Percentiles rank a stretch among this genome's conserved stretches.
These are phyloP conservation scores for Candida qinlingensis DNA, from an alignment of 805 yeast genomes.

Conservation along the genomic window DNA sequence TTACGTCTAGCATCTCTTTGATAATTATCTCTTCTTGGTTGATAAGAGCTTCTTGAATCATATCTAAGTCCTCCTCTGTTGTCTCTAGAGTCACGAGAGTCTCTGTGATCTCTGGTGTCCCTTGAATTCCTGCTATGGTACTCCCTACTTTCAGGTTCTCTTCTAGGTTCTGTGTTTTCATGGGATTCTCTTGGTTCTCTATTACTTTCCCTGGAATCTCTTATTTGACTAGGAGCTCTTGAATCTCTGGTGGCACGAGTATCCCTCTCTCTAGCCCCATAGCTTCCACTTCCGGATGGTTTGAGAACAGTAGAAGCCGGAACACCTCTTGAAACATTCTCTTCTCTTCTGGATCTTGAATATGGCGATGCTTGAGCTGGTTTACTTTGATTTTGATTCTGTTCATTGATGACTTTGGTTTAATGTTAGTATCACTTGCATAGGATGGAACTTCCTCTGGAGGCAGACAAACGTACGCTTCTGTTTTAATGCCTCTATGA, in stretches of 20 bases:
- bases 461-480: conserved; percentile 14
- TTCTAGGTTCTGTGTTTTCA: not conserved
- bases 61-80: conserved; percentile 4
- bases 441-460: no score
- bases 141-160: conserved; percentile 4
- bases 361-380: conserved; percentile 1
- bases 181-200: no score
- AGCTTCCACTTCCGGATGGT: conserved; percentile 3
- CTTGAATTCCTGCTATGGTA: conserved; percentile 2
- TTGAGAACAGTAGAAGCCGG: no score
- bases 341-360: conserved; percentile 11
- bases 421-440: no score
- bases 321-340: not conserved
- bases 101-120: conserved; percentile 3
- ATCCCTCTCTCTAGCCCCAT: not conserved
- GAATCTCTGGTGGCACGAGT: not conserved
- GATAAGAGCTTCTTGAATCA: not conserved
- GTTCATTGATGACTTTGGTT: conserved; percentile 13
- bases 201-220: no score
- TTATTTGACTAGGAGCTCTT: not conserved
- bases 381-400: not conserved
- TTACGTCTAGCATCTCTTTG: not conserved
- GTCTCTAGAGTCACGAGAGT: not conserved
- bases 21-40: not conserved
- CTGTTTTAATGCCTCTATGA: conserved; percentile 21